Base-by-base conservation (phyloP, 768 basidiomycete species). In the Boletales sp. region DNA sequence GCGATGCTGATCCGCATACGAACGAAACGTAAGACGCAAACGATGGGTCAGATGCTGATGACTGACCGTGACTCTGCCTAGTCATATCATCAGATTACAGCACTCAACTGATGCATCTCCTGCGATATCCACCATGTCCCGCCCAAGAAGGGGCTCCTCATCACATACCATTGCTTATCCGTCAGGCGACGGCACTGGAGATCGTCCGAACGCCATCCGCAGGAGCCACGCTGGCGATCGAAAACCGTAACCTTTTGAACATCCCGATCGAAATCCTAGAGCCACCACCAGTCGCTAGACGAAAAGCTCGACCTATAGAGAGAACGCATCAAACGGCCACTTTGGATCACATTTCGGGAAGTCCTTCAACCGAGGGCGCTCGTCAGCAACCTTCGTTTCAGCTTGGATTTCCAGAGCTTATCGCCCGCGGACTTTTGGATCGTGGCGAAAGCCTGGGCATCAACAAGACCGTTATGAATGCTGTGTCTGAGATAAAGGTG, bases 1-100 rank as follows among this genome's bases (percentile, higher is more conserved):
- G 90, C 92, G 2, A 94, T 98, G 94, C 79, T 99, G 15, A 81
- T 98, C 48, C 84, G 96, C 46, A 90, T 97, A 60, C 85, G 96
- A 42, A 93, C 93, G 62, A 78, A 88, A 62, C 68, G 94, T 93
- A 58, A 70, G 90, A n/a, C n/a, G 21, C 15, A 15, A 44, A 32
- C 31, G 25, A 45, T 51, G 36, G 6, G 31, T 33, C 9, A 12
- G 30, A 39, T 13, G 10, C 47, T 49, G 46, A 13, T 18, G 32
- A 44, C 50, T 64, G 50, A 63, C 54, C 39, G 35, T 54, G 34
- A 47, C 35, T 36, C 37, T 47, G 18, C 51, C 28, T 60, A 95
- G 94, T 97, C 38, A 83, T 94, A 52, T 79, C 87, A 8, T 80
- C 86, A 12, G 94, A 95, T 67, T 95, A 95, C 66, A 90, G 84